Conservation (phyloP, 164 flowering plant genomes). For the Liriodendron chinense region DNA sequence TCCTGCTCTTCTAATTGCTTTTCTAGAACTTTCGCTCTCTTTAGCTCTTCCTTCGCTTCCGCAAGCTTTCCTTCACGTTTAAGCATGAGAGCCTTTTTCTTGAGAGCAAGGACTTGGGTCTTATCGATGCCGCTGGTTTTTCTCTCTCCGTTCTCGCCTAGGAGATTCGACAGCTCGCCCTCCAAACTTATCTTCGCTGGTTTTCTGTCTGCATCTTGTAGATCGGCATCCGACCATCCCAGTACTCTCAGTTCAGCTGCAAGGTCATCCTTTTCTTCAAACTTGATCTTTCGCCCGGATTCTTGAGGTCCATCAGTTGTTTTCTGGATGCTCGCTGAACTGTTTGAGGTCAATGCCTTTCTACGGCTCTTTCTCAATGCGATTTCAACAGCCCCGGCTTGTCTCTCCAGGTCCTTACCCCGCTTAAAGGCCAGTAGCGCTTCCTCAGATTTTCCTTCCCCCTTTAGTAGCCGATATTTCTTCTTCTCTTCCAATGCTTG, state of each 20-base stretch:
- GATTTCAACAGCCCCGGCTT: conserved; percentile 79
- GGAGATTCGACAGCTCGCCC: conserved; percentile 74
- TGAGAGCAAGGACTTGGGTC: conserved; percentile 59
- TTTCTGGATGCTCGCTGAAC: conserved; percentile 23
- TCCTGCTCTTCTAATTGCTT: conserved; percentile 86
- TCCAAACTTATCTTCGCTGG: conserved; percentile 54
- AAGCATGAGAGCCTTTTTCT: conserved; percentile 69
- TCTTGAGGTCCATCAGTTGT: conserved; percentile 28
- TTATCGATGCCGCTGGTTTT: conserved; percentile 40
- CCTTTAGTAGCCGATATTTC: conserved; percentile 70
- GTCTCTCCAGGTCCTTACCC: conserved; percentile 93
- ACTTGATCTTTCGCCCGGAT: conserved; percentile 31
- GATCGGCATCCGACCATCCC: conserved; percentile 88
- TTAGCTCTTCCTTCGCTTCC: conserved; percentile 97
- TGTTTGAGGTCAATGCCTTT: conserved; percentile 33
- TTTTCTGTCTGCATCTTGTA: conserved; percentile 54
- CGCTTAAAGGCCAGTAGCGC: conserved; percentile 85
- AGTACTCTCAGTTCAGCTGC: conserved; percentile 69
- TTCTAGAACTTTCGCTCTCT: conserved; percentile 82
- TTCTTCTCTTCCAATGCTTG: conserved; percentile 79
- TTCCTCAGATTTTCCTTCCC: conserved; percentile 80
- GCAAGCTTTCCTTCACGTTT: conserved; percentile 88
- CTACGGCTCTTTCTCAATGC: conserved; percentile 58
- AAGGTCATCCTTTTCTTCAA: conserved; percentile 61
- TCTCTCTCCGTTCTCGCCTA: conserved; percentile 35